Base-by-base conservation (phyloP, 768 basidiomycete species). In the Rhizopogon rudus region DNA sequence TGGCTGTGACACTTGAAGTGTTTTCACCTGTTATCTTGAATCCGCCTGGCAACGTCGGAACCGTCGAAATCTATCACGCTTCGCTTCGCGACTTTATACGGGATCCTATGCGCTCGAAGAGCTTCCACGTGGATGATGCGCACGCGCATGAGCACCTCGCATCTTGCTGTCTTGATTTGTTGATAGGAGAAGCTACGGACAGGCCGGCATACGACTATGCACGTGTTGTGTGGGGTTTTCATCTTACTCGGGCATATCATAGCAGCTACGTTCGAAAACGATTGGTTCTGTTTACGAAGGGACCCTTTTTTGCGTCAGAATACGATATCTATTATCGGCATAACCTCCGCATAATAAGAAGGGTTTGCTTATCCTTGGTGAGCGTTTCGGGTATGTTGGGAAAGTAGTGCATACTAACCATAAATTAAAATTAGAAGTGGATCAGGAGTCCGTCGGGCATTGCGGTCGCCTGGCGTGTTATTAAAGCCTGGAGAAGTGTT, bases 341-440 rank as follows among this genome's bases (percentile, higher is more conserved):
- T 31, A 8, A 31, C 7, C 29, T 20, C 20, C 20, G 20, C 20
- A 2, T 1, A 31, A 8, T 31, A 8, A 52, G 41, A 33, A 5
- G 1, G 12, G 9, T 25, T 13, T 42, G 25, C 37, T 17, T 52
- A 45, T 52, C 25, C 20, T 70, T 66, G 58, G 65, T 63, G 2
- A 64, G 3, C 28, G 57, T 20, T 20, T 62, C 16, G 45, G 29
- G 16, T 29, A 17, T 31, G 31, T 33, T 33, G n/a, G 1, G 12
- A 31, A 6, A n/a, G 20, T 20, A n/a, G 7, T 12, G 6, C 12
- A 10, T 46, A 46, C 45, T 31, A 46, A 33, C 1, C 6, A 31
- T 12, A 6, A 46, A 2, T 33, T 20, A 3, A 12, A 20, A 20
- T 20, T 17, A 46, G 45, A 46, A 46, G 17, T 46, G 45, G 45